Conservation (phyloP, 768 basidiomycete genomes). For the Pulveroboletus sp. region DNA sequence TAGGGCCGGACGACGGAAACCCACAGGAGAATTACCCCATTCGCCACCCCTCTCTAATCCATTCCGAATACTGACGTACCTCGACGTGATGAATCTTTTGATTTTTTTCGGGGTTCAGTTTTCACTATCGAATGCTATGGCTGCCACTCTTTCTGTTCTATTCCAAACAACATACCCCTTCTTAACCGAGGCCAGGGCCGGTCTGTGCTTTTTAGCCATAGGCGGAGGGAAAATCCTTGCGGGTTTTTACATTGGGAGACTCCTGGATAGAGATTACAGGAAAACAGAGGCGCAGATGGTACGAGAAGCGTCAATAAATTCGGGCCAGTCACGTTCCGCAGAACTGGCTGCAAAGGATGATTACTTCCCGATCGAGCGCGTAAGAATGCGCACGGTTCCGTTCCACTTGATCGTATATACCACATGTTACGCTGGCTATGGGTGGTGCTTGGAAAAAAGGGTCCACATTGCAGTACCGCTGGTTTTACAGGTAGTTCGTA, state of each 20-base stretch:
- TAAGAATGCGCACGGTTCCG: conserved; percentile 49
- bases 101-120: conserved; percentile 55
- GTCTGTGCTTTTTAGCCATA: conserved; percentile 74
- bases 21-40: background rate
- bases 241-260: conserved; percentile 52
- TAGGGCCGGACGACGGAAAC: conserved; percentile 20
- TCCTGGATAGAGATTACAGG: conserved; percentile 68
- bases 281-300: conserved; percentile 28
- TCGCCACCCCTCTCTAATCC: conserved; percentile 36
- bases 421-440: conserved; percentile 49
- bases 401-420: conserved; percentile 38
- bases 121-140: conserved; percentile 48
- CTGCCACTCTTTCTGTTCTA: conserved; percentile 47
- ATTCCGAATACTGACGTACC: conserved; percentile 35
- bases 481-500: conserved; percentile 39
- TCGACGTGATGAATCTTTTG: conserved; percentile 38
- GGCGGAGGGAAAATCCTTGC: conserved; percentile 72
- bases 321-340: conserved; percentile 15
- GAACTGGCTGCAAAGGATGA: conserved; percentile 31
- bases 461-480: conserved; percentile 54
- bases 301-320: conserved; percentile 12
- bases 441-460: conserved; percentile 54
- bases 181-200: conserved; percentile 50
- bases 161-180: conserved; percentile 48
- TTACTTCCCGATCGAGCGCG: conserved; percentile 60